phyloP scores from a whole-genome alignment of 2,329 filamentous ascomycete genomes.

The Aspergillus ruber region DNA sequence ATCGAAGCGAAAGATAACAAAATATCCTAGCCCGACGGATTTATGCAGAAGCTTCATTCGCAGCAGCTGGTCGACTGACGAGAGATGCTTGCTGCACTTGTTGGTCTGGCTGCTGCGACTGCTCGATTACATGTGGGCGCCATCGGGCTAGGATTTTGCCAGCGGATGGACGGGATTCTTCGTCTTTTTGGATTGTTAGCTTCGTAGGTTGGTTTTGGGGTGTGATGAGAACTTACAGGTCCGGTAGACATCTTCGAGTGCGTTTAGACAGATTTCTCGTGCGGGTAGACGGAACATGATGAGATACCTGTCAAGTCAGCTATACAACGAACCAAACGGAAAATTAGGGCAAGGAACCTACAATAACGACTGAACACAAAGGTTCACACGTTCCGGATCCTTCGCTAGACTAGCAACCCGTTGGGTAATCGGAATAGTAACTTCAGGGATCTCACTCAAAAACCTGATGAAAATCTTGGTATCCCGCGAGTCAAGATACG shows the following conservation, averaged over 20 bases:
- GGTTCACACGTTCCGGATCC: conserved; percentile 57
- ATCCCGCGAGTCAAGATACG: conserved; percentile 86
- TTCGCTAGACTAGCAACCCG: conserved; percentile 60
- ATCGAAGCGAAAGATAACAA: neutral
- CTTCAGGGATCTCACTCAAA: conserved; percentile 79
- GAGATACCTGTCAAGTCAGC: conserved; percentile 40
- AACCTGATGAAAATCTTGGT: conserved; percentile 78
- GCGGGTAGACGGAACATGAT: conserved; percentile 56
- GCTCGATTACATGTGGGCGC: conserved; percentile 36
- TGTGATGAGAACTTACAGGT: conserved; percentile 37
- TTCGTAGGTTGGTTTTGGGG: neutral
- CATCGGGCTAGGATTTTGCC: conserved; percentile 51
- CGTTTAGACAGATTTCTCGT: conserved; percentile 51
- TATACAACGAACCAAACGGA: neutral
- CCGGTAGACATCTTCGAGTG: conserved; percentile 53
- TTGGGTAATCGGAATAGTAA: conserved; percentile 65
- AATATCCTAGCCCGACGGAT: neutral
- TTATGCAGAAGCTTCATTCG: neutral
- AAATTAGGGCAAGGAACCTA: conserved; percentile 28
- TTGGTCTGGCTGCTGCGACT: conserved; percentile 19
- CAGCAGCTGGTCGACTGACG: neutral
- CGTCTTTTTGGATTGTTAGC: conserved; percentile 25
- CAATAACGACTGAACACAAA: conserved; percentile 54
- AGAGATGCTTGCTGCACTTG: conserved; percentile 1
- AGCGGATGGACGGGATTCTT: conserved; percentile 42